Evolutionary conservation across 495 filamentous ascomycete genomes (phyloP).

Genomic region (Penicillium tannophilum): DNA sequence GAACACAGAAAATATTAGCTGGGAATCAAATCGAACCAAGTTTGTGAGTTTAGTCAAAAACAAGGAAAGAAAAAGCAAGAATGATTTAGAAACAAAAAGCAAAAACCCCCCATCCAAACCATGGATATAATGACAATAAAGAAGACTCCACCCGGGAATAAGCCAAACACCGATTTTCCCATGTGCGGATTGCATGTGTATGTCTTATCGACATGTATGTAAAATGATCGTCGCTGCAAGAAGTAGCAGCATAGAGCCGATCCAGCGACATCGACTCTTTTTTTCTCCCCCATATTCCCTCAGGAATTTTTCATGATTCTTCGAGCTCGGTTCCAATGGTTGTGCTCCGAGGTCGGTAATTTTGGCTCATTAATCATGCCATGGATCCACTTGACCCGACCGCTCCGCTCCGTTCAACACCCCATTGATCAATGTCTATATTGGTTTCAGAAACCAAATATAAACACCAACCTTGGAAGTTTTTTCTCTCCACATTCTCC

Average conservation of each 20-base stretch:
- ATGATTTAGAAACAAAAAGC: not conserved
- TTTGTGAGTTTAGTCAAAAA: not conserved
- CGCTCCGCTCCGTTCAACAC: not conserved
- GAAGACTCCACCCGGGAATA: constrained; percentile 1
- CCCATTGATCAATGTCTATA: not conserved
- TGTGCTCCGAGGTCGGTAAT: constrained; percentile 2
- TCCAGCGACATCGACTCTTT: not conserved
- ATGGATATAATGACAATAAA: not conserved
- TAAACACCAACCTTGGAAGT: not conserved
- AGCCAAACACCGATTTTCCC: constrained; percentile 10
- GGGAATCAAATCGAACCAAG: not conserved
- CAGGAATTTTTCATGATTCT: not conserved
- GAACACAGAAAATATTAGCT: not conserved
- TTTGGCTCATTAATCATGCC: constrained; percentile 8
- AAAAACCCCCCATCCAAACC: not conserved
- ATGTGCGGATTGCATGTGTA: constrained; percentile 8
- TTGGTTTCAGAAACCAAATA: not conserved
- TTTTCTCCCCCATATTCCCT: not conserved
- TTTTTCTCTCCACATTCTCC: not conserved
- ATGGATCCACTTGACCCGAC: constrained; percentile 5
- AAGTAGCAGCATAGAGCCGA: constrained; percentile 6
- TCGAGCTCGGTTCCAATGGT: not conserved
- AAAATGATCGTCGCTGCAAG: constrained; percentile 11
- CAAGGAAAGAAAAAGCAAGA: not conserved
- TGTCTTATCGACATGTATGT: not conserved